Conservation (phyloP, 805 yeast species). For the Candida pseudofarinosa region DNA sequence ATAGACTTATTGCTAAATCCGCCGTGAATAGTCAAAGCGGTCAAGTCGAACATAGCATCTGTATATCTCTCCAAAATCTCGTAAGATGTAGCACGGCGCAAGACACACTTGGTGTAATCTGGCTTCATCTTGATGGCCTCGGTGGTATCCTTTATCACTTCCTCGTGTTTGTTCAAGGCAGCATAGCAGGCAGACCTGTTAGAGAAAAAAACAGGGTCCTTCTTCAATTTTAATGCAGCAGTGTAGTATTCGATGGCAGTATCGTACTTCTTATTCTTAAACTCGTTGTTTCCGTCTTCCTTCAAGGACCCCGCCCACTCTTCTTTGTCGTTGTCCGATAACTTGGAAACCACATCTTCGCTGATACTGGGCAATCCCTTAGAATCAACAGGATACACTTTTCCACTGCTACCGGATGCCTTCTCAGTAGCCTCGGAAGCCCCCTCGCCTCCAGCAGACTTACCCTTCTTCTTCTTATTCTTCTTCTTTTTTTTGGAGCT, state of each 20-base stretch:
- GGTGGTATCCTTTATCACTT: conserved; percentile 85
- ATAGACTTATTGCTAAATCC: conserved; percentile 75
- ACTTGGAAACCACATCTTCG: conserved; percentile 39
- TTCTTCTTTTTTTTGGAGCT: conserved; percentile 18
- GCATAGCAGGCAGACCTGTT: conserved; percentile 96
- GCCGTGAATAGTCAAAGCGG: conserved; percentile 81
- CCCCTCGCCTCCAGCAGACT: conserved; percentile 10
- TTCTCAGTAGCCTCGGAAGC: conserved; percentile 15
- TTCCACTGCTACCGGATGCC: conserved; percentile 14
- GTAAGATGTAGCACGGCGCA: conserved; percentile 90
- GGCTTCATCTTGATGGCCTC: conserved; percentile 83
- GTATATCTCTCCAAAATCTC: conserved; percentile 74
- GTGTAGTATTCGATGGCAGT: conserved; percentile 79
- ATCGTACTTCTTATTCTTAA: conserved; percentile 63
- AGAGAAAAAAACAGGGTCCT: conserved; percentile 87
- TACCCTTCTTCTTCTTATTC: conserved; percentile 44
- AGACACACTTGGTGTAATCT: conserved; percentile 83
- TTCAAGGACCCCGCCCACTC: conserved; percentile 72
- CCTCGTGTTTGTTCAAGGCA: conserved; percentile 71
- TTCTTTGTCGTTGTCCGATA: conserved; percentile 52
- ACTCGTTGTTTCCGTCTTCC: conserved; percentile 82
- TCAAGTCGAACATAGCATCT: conserved; percentile 88
- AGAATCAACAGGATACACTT: conserved; percentile 49
- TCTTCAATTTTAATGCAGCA: conserved; percentile 68
- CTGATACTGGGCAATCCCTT: conserved; percentile 57